phyloP scores from a whole-genome alignment of 176 grass and related monocot species.

The Oropetium thomaeum region DNA sequence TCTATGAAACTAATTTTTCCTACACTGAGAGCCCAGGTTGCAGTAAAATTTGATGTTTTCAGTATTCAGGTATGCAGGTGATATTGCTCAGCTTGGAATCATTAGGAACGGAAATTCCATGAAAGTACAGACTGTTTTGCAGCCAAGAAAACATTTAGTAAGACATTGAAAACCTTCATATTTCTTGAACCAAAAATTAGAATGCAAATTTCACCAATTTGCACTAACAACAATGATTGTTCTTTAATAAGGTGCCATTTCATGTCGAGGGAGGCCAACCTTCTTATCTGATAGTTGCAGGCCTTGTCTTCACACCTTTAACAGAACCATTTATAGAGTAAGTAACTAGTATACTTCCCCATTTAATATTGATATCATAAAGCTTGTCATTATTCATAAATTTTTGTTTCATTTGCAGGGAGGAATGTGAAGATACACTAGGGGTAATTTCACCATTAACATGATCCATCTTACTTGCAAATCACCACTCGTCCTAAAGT shows the following conservation, averaged over 20 bases:
- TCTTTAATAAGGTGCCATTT: constrained; percentile 75
- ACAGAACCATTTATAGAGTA: constrained; percentile 95
- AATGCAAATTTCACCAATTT: constrained; percentile 20
- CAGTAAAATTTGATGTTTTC: constrained; percentile 22
- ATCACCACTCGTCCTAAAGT: too few species aligned
- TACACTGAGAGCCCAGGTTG: not conserved
- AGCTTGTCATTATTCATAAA: constrained; percentile 21
- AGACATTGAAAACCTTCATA: constrained; percentile 12
- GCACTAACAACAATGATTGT: constrained; percentile 24
- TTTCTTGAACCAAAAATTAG: constrained; percentile 7
- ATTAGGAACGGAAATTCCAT: constrained; percentile 75
- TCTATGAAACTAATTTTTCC: not conserved
- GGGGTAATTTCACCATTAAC: constrained; percentile 67
- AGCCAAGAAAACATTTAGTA: constrained; percentile 81
- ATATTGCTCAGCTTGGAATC: constrained; percentile 86
- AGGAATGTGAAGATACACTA: constrained; percentile 86
- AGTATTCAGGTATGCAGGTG: constrained; percentile 78
- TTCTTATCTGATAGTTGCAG: constrained; percentile 91
- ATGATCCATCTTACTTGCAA: constrained; percentile 19
- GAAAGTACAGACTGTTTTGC: constrained; percentile 74
- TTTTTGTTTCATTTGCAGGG: constrained; percentile 55
- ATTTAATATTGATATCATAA: constrained; percentile 25
- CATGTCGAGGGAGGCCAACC: constrained; percentile 79
- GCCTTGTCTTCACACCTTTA: constrained; percentile 97
- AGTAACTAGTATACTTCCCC: constrained; percentile 30